Evolutionary conservation across 306 rosid genomes (phyloP).

Genomic region (Quercus cerris): DNA sequence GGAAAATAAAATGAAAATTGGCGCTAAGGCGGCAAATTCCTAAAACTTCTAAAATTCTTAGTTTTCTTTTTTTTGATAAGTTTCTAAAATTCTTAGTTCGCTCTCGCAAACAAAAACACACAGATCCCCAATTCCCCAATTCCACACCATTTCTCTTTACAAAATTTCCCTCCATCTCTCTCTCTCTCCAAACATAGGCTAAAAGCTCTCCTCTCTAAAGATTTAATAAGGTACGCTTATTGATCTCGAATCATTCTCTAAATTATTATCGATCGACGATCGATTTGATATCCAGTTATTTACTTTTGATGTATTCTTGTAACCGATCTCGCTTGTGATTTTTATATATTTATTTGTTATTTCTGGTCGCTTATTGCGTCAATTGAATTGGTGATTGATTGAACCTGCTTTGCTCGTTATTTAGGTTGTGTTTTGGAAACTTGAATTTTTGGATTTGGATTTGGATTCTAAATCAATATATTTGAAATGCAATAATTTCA

Average conservation of each 20-base stretch:
- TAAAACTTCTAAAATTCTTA: too few species aligned
- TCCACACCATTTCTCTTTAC: too few species aligned
- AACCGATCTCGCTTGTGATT: background rate
- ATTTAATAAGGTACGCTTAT: slow-evolving; percentile 10
- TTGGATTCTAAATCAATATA: too few species aligned
- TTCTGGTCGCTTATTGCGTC: background rate
- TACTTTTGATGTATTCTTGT: background rate
- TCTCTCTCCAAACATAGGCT: background rate
- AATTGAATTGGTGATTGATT: background rate
- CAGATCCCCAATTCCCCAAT: too few species aligned
- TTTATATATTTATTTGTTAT: too few species aligned
- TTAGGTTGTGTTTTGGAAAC: too few species aligned
- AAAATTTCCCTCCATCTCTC: too few species aligned
- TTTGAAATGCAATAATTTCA: too few species aligned
- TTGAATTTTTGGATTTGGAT: too few species aligned
- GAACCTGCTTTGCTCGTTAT: background rate
- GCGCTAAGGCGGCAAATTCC: slow-evolving; percentile 29
- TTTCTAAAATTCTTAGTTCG: too few species aligned
- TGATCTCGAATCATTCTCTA: background rate
- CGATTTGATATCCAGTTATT: background rate
- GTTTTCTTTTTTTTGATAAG: too few species aligned
- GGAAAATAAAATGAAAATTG: slow-evolving; percentile 23
- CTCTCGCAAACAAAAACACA: background rate
- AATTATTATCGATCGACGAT: background rate
- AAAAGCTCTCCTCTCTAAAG: background rate